These are phyloP conservation scores for Boletus chippewaensis DNA, from an alignment of 1,284 basidiomycete species.

Conservation along the genomic window DNA sequence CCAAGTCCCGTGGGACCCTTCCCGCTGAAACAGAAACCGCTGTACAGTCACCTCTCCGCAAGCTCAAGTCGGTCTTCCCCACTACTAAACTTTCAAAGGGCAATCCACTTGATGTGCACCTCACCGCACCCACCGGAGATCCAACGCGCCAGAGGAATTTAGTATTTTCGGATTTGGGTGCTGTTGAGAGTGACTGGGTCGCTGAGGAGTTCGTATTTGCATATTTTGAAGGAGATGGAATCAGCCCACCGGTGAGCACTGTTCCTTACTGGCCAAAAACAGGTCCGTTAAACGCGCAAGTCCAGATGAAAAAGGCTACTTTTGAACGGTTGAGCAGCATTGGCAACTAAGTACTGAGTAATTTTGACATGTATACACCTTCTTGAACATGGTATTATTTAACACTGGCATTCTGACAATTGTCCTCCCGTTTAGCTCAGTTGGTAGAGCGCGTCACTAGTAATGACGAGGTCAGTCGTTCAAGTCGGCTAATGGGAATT, in stretches of 20 bases:
- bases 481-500: constrained; percentile 44
- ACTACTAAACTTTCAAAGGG: constrained; percentile 60
- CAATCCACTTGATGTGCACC: constrained; percentile 59
- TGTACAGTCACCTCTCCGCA: constrained; percentile 58
- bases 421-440: constrained; percentile 45
- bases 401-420: too few relatives aligned
- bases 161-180: constrained; percentile 66
- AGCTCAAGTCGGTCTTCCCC: constrained; percentile 71
- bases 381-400: too few relatives aligned
- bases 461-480: constrained; percentile 51
- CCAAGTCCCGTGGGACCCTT: constrained; percentile 45
- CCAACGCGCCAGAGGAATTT: constrained; percentile 46
- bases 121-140: constrained; percentile 46
- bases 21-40: constrained; percentile 51
- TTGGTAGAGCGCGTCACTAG: constrained; percentile 58
- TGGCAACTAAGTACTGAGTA: background rate
- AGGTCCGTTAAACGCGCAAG: background rate
- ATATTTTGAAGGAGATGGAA: constrained; percentile 64
- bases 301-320: constrained; percentile 41
- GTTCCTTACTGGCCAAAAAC: background rate
- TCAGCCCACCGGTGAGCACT: constrained; percentile 62
- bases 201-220: constrained; percentile 64
- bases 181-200: constrained; percentile 67
- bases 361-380: too few relatives aligned
- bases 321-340: constrained; percentile 20